A percentile compares a stretch with the other conserved stretches of the same genome.
phyloP scores from a whole-genome alignment of 306 rosid species.

The Citrullus colocynthis region DNA sequence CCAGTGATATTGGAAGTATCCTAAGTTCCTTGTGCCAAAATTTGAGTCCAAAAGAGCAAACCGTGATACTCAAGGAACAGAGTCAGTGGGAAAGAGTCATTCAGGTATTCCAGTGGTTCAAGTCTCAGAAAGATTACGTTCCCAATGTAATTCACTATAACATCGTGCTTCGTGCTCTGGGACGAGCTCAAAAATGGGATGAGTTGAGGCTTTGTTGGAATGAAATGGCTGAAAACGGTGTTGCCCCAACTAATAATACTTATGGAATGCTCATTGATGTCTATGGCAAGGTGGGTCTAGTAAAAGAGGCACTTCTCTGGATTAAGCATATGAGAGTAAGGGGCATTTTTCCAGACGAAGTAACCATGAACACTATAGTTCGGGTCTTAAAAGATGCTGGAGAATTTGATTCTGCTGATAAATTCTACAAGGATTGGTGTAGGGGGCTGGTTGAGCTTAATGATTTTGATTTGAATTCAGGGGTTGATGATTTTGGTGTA shows the following conservation, averaged over 20 bases:
- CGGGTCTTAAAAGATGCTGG: conserved; percentile 66
- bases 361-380: conserved; percentile 76
- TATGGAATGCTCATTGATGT: conserved; percentile 79
- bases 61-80: conserved; percentile 56
- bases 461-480: conserved; percentile 52
- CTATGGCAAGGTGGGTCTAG: conserved; percentile 73
- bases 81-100: conserved; percentile 46
- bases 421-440: conserved; percentile 71
- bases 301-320: conserved; percentile 78
- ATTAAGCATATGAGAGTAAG: conserved; percentile 63
- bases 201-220: conserved; percentile 62
- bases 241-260: conserved; percentile 53
- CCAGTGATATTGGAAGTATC: conserved; percentile 25
- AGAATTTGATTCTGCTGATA: conserved; percentile 60
- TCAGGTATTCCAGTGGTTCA: conserved; percentile 62
- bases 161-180: conserved; percentile 60
- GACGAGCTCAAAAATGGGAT: conserved; percentile 79
- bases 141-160: conserved; percentile 84
- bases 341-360: conserved; percentile 76
- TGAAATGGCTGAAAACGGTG: conserved; percentile 59
- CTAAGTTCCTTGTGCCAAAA: conserved; percentile 31
- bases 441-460: conserved; percentile 49
- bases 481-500: conserved; percentile 21
- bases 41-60: conserved; percentile 50
- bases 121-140: conserved; percentile 36